Conservation (phyloP, 805 yeast species). For the Debaryomyces maramus region DNA sequence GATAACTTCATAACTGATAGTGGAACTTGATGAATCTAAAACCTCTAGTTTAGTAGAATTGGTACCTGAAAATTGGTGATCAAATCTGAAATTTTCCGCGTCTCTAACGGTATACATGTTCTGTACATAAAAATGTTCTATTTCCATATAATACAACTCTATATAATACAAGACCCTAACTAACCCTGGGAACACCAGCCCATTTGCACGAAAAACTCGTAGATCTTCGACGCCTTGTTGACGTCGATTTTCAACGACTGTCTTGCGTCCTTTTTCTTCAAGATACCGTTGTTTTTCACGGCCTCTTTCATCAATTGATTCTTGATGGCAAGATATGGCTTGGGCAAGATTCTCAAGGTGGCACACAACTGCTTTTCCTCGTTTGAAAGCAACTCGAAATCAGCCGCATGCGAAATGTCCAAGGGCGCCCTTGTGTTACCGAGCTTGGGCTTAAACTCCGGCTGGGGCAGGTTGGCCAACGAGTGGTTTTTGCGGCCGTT, state of each 20-base stretch:
- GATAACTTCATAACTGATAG: not conserved
- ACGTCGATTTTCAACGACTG: constrained; percentile 84
- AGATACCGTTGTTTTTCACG: constrained; percentile 75
- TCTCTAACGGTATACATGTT: not conserved
- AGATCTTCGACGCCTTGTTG: constrained; percentile 79
- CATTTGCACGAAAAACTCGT: constrained; percentile 90
- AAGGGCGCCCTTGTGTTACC: constrained; percentile 50
- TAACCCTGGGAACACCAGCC: constrained; percentile 69
- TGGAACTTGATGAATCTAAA: no score
- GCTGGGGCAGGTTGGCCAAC: constrained; percentile 34
- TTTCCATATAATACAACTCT: not conserved
- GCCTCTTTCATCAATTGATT: constrained; percentile 87
- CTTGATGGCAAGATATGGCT: constrained; percentile 91
- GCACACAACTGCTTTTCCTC: constrained; percentile 88
- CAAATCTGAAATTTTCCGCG: not conserved
- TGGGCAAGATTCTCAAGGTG: constrained; percentile 81
- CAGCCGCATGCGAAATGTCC: constrained; percentile 77
- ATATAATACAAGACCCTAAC: not conserved
- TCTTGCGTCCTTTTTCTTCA: constrained; percentile 83
- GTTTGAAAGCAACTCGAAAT: constrained; percentile 76
- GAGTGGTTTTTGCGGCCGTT: constrained; percentile 24
- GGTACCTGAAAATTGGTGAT: no score
- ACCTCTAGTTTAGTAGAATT: no score
- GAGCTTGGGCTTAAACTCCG: constrained; percentile 44
- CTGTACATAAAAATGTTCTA: not conserved